Evolutionary conservation across 192 early-diverging fungal species (phyloP).

Genomic region (Nowakowskiella sp.): DNA sequence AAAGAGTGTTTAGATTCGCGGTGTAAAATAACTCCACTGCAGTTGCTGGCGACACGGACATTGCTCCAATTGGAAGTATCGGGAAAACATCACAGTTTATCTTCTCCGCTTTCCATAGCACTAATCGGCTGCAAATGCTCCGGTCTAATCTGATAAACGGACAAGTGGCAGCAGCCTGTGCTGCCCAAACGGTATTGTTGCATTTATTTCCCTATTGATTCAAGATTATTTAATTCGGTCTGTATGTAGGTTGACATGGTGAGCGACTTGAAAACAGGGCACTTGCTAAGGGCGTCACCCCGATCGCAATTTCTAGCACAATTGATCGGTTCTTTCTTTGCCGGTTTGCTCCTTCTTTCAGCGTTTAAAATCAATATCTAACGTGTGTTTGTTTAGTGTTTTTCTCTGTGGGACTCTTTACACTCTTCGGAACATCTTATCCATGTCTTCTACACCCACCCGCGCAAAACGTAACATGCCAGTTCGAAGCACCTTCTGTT

Average conservation of each 20-base stretch:
- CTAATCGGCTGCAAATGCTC: no score
- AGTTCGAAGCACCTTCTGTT: constrained; percentile 31
- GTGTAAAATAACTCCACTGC: not conserved
- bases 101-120: constrained; percentile 68
- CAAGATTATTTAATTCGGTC: no score
- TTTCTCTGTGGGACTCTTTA: constrained; percentile 47
- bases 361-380: not conserved
- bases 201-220: no score
- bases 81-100: constrained; percentile 79
- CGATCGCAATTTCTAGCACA: constrained; percentile 80
- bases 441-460: constrained; percentile 42
- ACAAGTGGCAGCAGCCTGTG: not conserved
- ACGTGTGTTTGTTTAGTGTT: constrained; percentile 21
- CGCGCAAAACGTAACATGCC: constrained; percentile 20
- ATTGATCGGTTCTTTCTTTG: constrained; percentile 67
- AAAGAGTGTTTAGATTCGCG: constrained; percentile 50
- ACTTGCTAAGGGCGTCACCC: constrained; percentile 71
- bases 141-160: not conserved
- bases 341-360: constrained; percentile 6
- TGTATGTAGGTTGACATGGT: constrained; percentile 68
- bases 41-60: not conserved
- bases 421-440: constrained; percentile 55
- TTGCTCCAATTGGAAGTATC: constrained; percentile 72
- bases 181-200: constrained; percentile 1
- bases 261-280: constrained; percentile 81